Evolutionary conservation across 2,329 filamentous ascomycete genomes (phyloP).

Genomic region (Aureobasidium melanogenum): DNA sequence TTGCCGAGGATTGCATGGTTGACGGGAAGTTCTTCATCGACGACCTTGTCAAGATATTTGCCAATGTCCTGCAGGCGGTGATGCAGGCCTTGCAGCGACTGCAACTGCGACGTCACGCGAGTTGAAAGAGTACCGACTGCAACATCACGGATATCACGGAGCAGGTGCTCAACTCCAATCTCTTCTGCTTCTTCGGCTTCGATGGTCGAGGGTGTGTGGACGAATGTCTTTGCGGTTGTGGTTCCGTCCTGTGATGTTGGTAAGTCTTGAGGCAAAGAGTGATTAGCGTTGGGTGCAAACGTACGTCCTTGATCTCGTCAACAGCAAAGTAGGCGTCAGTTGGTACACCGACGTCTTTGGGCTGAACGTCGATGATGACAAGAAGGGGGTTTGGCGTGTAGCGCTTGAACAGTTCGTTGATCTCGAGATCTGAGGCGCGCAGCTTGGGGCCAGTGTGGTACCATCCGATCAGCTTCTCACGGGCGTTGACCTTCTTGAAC

Average conservation of each 20-base stretch:
- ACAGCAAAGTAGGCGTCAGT: slow-evolving; percentile 99
- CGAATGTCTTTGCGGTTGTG: slow-evolving; percentile 92
- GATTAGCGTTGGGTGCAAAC: slow-evolving; percentile 5
- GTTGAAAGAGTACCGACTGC: slow-evolving; percentile 94
- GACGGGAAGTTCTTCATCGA: slow-evolving; percentile 83
- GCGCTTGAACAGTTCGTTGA: slow-evolving; percentile 99
- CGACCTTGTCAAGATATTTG: slow-evolving; percentile 88
- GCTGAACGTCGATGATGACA: slow-evolving; percentile 97
- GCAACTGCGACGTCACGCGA: slow-evolving; percentile 92
- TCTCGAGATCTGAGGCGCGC: slow-evolving; percentile 90
- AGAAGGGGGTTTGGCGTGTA: slow-evolving; percentile 95
- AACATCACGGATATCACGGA: slow-evolving; percentile 96
- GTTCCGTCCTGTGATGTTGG: slow-evolving; percentile 70
- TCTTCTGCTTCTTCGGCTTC: slow-evolving; percentile 98
- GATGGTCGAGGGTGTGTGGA: slow-evolving; percentile 96
- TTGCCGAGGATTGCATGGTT: slow-evolving; percentile 97
- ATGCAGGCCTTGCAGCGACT: slow-evolving; percentile 93
- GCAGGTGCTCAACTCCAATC: slow-evolving; percentile 94
- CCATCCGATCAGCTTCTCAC: slow-evolving; percentile 98
- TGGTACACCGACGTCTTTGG: slow-evolving; percentile 93
- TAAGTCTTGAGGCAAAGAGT: neutral
- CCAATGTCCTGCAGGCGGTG: slow-evolving; percentile 91
- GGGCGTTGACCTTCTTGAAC: slow-evolving; percentile 99
- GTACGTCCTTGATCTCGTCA: slow-evolving; percentile 97
- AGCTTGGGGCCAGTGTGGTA: slow-evolving; percentile 98